Conservation (phyloP, 2,329 filamentous ascomycete species). For the Paraphaeosphaeria minitans region DNA sequence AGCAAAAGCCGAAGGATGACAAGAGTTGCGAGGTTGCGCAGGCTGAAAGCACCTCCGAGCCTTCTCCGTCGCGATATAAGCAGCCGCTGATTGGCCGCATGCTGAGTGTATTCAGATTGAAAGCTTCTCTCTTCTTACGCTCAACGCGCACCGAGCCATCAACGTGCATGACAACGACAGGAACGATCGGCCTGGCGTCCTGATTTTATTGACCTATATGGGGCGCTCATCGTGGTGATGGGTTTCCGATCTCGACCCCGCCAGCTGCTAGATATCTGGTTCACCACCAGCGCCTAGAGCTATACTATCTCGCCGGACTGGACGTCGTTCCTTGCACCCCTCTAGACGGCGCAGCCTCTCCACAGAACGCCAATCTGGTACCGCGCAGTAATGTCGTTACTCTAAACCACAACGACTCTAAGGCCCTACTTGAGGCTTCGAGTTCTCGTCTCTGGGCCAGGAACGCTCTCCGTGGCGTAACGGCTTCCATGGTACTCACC, state of each 20-base stretch:
- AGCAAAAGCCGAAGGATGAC: background rate
- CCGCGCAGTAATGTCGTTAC: background rate
- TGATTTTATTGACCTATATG: background rate
- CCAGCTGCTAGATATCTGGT: background rate
- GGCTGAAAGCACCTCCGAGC: slow-evolving; percentile 8
- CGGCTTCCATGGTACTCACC: slow-evolving; percentile 3
- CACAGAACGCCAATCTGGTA: background rate
- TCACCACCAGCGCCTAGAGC: background rate
- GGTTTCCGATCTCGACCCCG: background rate
- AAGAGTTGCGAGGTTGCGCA: background rate
- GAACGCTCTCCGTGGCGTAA: background rate
- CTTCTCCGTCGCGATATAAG: slow-evolving; percentile 4
- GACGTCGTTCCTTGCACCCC: background rate
- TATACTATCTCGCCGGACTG: background rate
- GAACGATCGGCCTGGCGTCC: background rate
- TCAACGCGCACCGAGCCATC: background rate
- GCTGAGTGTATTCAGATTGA: background rate
- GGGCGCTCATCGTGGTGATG: background rate
- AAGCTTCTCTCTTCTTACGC: background rate
- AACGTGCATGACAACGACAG: background rate
- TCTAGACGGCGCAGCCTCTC: background rate
- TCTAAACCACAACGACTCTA: background rate
- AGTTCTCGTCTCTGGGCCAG: background rate
- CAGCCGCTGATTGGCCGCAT: slow-evolving; percentile 5
- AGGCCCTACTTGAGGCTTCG: background rate